Percentiles rank a stretch among this genome's conserved stretches.
Evolutionary conservation across 1,284 basidiomycete species (phyloP).

Genomic region (Trichosporon ovoides): DNA sequence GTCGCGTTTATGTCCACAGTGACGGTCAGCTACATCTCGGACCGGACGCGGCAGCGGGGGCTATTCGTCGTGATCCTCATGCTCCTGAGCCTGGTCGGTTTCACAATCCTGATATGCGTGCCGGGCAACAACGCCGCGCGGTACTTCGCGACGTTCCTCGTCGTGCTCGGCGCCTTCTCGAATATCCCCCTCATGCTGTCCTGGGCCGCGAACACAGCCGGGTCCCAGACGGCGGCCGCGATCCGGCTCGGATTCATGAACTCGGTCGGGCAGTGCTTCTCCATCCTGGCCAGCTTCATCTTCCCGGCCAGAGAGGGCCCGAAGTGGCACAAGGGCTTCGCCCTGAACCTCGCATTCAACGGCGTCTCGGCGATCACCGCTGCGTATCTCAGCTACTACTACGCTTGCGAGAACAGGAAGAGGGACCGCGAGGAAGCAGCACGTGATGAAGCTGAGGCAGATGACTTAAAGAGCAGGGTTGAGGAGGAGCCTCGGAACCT

Average conservation of each 20-base stretch:
- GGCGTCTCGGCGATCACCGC: constrained; percentile 9
- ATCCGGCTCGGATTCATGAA: constrained; percentile 43
- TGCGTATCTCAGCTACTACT: constrained; percentile 12
- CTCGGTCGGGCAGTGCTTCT: constrained; percentile 33
- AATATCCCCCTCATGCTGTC: constrained; percentile 30
- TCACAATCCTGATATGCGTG: constrained; percentile 35
- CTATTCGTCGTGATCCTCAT: constrained; percentile 37
- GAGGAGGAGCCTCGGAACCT: constrained; percentile 8
- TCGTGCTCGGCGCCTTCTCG: constrained; percentile 34
- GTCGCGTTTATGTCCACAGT: constrained; percentile 50
- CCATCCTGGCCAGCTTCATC: constrained; percentile 23
- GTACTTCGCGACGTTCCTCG: constrained; percentile 41
- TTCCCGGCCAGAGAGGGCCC: constrained; percentile 23
- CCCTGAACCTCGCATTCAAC: constrained; percentile 19
- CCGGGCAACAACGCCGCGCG: constrained; percentile 23
- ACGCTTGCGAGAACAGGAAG: constrained; percentile 9
- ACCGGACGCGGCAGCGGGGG: constrained; percentile 12
- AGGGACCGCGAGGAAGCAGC: constrained; percentile 7
- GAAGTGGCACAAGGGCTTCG: constrained; percentile 23
- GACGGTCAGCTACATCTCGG: constrained; percentile 14
- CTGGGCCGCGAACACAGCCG: constrained; percentile 23
- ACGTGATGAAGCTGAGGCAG: neutral
- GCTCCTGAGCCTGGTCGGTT: constrained; percentile 37
- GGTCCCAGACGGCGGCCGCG: constrained; percentile 9
- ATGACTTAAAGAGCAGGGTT: neutral